Conservation (phyloP, 371 early-diverging fungal genomes). For the Rhizopus delemar region DNA sequence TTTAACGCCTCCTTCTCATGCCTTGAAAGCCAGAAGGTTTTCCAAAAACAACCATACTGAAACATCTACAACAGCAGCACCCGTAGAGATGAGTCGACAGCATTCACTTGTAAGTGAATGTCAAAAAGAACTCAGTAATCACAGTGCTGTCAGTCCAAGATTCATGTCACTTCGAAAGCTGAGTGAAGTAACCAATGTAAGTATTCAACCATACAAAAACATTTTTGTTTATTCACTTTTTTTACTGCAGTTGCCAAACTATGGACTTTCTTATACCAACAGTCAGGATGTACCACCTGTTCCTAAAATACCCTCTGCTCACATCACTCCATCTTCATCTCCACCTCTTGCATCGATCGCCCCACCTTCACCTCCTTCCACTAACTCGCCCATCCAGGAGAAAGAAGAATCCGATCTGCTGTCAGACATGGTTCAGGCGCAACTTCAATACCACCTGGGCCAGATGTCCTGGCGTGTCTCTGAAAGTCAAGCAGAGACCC, state of each 20-base stretch:
- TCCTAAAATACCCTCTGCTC: conserved; percentile 19
- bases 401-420: conserved; percentile 1
- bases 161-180: conserved; percentile 49
- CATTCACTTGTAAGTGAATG: conserved; percentile 12
- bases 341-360: neutral
- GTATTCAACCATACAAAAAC: conserved; percentile 3
- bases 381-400: neutral
- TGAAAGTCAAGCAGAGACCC: conserved; percentile 35
- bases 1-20: conserved; percentile 44
- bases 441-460: conserved; percentile 31
- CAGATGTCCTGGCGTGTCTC: conserved; percentile 37
- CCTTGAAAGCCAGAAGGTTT: conserved; percentile 27
- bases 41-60: conserved; percentile 22
- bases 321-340: conserved; percentile 2
- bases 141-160: conserved; percentile 48
- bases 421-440: conserved; percentile 28
- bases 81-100: conserved; percentile 3
- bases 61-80: neutral
- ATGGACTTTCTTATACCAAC: conserved; percentile 16
- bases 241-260: conserved; percentile 17
- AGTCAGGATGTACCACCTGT: conserved; percentile 18
- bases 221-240: neutral
- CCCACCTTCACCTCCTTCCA: neutral
- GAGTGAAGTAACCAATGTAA: conserved; percentile 37
- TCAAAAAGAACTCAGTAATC: conserved; percentile 18